Base-by-base conservation (phyloP, 768 basidiomycete genomes). In the Zangia roseola region DNA sequence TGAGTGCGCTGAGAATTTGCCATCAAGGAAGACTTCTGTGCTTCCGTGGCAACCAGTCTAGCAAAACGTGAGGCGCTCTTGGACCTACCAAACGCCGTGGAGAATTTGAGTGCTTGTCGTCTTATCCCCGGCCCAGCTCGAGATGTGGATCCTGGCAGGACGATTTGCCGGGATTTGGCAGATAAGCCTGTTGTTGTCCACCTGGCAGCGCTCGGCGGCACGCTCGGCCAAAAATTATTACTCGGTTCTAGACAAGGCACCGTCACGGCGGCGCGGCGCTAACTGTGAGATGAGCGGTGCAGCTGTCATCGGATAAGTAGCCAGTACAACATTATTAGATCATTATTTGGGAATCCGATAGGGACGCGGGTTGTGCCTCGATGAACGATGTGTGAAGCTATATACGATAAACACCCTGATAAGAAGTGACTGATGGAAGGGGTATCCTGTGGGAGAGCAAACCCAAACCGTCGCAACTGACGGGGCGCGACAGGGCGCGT, bases 381-480 rank as follows among this genome's bases (percentile, higher is more conserved):
- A 62, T 52, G 56, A 47, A 53, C 52, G 48, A 57, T 62, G 61
- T 57, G 61, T 67, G 66, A 66, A 64, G 55, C 61, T 69, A 67
- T 69, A 64, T 61, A 58, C 62, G 69, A 69, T 68, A 68, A 61
- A 52, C 58, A 57, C 55, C 64, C 63, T 58, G 77, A 77, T 77
- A 76, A 75, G 69, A 68, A 57, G 72, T 75, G 74, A 76, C 69
- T 78, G 76, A 76, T 79, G 74, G 70, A 64, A 71, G 63, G 68
- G 50, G 47, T 45, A 35, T 31, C 31, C 52, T 67, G 61, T 69
- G 65, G 62, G 65, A 69, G 60, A 69, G 60, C 49, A 21, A 48
- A 40, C 38, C 24, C 46, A 50, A 52, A 50, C 37, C 31, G 53
- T 53, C 25, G 37, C 30, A 38, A n/a, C 30, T 49, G 52, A 53